A percentile compares a stretch with the other conserved stretches of the same genome.
phyloP scores from a whole-genome alignment of 1,139 yeast genomes.

The Yamadazyma membranifaciens region DNA sequence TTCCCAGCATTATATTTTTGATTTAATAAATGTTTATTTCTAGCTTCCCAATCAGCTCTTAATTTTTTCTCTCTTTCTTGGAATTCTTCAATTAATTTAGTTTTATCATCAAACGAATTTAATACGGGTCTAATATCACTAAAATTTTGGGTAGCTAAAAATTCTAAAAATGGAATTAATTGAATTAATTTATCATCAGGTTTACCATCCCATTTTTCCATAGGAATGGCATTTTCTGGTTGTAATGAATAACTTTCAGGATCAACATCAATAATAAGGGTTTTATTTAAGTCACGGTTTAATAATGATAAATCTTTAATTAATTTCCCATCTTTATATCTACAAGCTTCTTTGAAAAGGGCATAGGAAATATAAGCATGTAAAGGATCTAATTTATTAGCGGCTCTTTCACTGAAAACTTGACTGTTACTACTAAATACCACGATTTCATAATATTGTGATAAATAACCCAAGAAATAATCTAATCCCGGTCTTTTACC shows the following conservation, averaged over 20 bases:
- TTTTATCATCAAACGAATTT: constrained; percentile 62
- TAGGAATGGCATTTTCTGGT: constrained; percentile 87
- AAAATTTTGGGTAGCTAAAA: constrained; percentile 87
- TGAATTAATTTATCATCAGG: constrained; percentile 75
- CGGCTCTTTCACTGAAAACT: constrained; percentile 82
- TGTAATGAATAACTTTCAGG: constrained; percentile 74
- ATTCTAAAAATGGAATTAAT: constrained; percentile 90
- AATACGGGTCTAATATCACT: constrained; percentile 89
- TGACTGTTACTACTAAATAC: constrained; percentile 82
- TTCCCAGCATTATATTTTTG: constrained; percentile 49
- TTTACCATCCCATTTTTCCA: constrained; percentile 83
- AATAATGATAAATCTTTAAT: constrained; percentile 82
- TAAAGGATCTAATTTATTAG: constrained; percentile 87
- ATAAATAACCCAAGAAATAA: constrained; percentile 89
- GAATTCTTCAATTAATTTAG: constrained; percentile 71
- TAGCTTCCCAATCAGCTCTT: constrained; percentile 64
- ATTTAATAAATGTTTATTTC: constrained; percentile 53
- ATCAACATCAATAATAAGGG: constrained; percentile 76
- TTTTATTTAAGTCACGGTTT: constrained; percentile 86
- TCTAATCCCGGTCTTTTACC: constrained; percentile 99
- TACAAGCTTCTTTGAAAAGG: constrained; percentile 86
- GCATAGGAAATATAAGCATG: constrained; percentile 87
- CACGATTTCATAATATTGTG: constrained; percentile 95
- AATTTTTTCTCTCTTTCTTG: constrained; percentile 71
- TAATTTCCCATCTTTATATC: constrained; percentile 84